Base-by-base conservation (phyloP, 2,329 filamentous ascomycete species). In the Onygenales sp. region DNA sequence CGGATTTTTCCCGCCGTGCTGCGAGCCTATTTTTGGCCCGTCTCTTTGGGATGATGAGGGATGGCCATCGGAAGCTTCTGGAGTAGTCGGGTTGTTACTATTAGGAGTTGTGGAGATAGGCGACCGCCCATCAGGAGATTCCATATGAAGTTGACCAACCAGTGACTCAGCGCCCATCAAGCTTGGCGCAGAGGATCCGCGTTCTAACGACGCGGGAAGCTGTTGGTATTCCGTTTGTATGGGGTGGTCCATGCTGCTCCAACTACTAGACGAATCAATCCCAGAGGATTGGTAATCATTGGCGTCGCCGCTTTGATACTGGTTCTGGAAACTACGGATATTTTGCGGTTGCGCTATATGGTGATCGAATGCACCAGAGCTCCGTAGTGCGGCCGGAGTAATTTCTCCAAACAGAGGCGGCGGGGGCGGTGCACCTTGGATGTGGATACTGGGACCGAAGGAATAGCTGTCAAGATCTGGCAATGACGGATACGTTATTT, bases 381-480 rank as follows among this genome's bases (percentile, higher is more conserved):
- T 80, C 49, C 72, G 68, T 11, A 84, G 61, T 9, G 76, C 76
- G 17, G 80, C 81, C 32, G 74, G 67, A 9, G 76, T 77, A 57
- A 85, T 80, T 62, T 85, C 82, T 10, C 82, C 82, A 61, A 84
- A 85, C 5, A 85, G 69, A 49, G 77, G 78, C 32, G 48, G 51
- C 10, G 42, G 47, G 14, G 46, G 56, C 33, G 64, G 57, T 37
- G 63, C 11, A 42, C n/a, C 31, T 52, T 56, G 53, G 21, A 50
- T n/a, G 14, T 55, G 39, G 47, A 53, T 33, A 33, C 51, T 55
- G 10, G 54, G 63, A 10, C 58, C 53, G 14, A 65, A 60, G 43
- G 64, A 57, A 37, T 70, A 67, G 51, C 67, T 71, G 43, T 68
- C 65, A 13, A 70, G 61, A 31, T 65, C 60, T 1, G 72, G 72